phyloP scores from a whole-genome alignment of 257 asterid species.

The Echites panduratus region DNA sequence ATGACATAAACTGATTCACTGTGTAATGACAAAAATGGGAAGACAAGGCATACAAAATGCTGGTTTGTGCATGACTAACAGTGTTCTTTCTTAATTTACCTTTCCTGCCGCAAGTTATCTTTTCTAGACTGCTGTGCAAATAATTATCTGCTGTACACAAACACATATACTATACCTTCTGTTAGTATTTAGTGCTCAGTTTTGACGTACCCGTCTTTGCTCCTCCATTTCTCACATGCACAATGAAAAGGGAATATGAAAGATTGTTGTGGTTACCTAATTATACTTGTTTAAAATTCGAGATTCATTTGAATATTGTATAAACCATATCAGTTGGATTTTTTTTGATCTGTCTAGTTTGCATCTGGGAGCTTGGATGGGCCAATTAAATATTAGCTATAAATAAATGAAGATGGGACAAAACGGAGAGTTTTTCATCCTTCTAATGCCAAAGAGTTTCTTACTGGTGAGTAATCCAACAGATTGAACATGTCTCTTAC shows the following conservation, averaged over 20 bases:
- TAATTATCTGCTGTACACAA: not conserved
- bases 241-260: not conserved
- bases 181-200: not conserved
- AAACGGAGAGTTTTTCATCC: too few relatives aligned
- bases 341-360: conserved; percentile 45
- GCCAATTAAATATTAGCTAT: conserved; percentile 64
- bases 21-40: not conserved
- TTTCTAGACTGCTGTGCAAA: not conserved
- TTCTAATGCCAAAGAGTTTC: not conserved
- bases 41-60: not conserved
- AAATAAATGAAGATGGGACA: not conserved
- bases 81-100: not conserved
- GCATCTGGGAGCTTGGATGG: conserved; percentile 99
- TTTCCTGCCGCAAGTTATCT: not conserved
- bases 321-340: not conserved
- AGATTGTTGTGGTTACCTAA: not conserved
- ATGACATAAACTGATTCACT: not conserved
- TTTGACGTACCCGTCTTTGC: not conserved
- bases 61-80: not conserved
- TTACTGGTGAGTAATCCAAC: not conserved
- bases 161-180: not conserved
- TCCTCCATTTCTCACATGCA: not conserved
- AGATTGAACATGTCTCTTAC: not conserved
- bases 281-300: not conserved
- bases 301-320: not conserved